phyloP scores from a whole-genome alignment of 305 asterid genomes.

The Fraxinus albicans region DNA sequence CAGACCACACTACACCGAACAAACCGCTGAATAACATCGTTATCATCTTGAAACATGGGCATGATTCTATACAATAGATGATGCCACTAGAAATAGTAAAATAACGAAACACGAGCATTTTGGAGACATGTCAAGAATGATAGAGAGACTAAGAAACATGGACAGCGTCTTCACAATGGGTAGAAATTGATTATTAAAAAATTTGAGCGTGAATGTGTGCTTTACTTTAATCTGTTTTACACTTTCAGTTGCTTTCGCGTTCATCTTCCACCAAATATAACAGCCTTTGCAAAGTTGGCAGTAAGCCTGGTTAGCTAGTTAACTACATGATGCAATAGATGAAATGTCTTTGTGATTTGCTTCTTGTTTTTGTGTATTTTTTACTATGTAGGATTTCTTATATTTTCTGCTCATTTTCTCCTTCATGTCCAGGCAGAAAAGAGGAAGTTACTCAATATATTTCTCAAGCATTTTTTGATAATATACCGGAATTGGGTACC shows the following conservation, averaged over 20 bases:
- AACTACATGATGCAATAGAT: conserved; percentile 22
- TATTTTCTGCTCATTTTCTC: conserved; percentile 22
- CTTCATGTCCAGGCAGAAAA: conserved; percentile 68
- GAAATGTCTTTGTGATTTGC: conserved; percentile 14
- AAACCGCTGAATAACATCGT: neutral
- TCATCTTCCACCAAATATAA: conserved; percentile 17
- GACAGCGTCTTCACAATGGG: neutral
- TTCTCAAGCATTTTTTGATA: conserved; percentile 79
- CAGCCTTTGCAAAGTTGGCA: neutral
- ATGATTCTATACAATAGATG: neutral
- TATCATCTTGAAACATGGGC: neutral
- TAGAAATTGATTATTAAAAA: neutral
- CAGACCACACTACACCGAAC: neutral
- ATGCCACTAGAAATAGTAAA: neutral
- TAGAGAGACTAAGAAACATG: neutral
- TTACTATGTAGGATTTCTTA: conserved; percentile 10
- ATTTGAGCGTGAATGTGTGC: neutral
- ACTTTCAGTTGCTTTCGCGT: neutral
- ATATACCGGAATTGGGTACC: conserved; percentile 81
- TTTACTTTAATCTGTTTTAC: neutral
- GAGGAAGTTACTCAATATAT: conserved; percentile 59
- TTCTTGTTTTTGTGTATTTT: conserved; percentile 10
- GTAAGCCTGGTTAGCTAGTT: conserved; percentile 16
- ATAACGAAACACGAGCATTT: neutral
- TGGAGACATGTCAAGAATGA: neutral